Evolutionary conservation across 345 rosid genomes (phyloP), one percentile per base, ranked within the genome.

Genomic region (Salix brachista): DNA sequence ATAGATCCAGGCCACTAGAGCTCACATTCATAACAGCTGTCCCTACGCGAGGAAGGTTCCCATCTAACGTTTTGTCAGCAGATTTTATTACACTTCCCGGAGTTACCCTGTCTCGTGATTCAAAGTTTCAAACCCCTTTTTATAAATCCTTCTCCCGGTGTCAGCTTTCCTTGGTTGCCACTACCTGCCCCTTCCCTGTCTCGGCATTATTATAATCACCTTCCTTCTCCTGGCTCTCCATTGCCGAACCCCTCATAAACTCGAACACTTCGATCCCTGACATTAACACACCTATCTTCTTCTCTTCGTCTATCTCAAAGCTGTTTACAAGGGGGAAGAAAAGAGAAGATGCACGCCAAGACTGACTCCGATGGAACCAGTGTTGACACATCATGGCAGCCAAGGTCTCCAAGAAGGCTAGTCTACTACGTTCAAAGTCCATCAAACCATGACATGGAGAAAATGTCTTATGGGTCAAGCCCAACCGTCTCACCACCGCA

Each of bases 391-490:
- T 86, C 90, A 48, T 89, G 93, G 88, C 88, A 82, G 18, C 90
- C 90, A 3, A 81, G 90, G 52, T 89, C 94, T 8, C 80, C 75
- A 0, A 80, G 97, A 66, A 81, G 93, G 80, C 93, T 94, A 6
- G 77, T 91, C 23, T 95, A 93, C 89, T 93, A 93, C 84, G 98
- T 95, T 11, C 99, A 93, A 66, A 95, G 98, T 83, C 99, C 99
- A 0, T 95, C 99, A n/a, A 90, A 93, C 85, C 93, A 90, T 75
- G 98, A 93, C 82, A 92, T 75, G 14, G 97, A 95, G 88, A 95
- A 95, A 80, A 93, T 91, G 99, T 95, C 99, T 1, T 91, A 85
- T 80, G 99, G 94, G 50, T 95, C 98, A 1, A 91, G 96, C 77
- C 97, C 97, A 4, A 52, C 78, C 32, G 94, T 83, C 11, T 95